phyloP scores from a whole-genome alignment of 495 filamentous ascomycete genomes.

The Daldinia childiae region DNA sequence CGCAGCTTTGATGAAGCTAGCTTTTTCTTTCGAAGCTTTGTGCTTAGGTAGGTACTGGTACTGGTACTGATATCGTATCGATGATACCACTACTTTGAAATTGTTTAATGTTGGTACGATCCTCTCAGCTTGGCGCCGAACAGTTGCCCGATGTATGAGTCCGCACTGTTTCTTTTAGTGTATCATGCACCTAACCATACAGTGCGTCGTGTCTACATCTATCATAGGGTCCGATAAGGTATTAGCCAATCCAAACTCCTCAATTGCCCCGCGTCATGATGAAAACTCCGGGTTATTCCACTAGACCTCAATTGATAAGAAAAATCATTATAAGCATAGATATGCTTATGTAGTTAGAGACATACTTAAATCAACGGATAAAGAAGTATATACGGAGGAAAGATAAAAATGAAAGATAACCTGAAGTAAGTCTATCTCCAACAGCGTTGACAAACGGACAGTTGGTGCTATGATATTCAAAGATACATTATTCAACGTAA shows the following conservation, averaged over 20 bases:
- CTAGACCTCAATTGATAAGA: constrained; percentile 37
- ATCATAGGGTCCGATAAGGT: constrained; percentile 13
- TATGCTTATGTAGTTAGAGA: background rate
- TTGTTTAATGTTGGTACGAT: constrained; percentile 41
- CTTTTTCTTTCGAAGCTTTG: constrained; percentile 21
- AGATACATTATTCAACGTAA: no score
- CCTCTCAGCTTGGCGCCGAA: constrained; percentile 33
- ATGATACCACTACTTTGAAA: constrained; percentile 36
- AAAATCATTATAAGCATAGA: constrained; percentile 26
- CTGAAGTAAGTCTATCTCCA: no score
- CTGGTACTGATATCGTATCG: constrained; percentile 23
- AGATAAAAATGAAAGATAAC: no score
- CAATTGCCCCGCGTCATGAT: constrained; percentile 36
- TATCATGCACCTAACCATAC: background rate
- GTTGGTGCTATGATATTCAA: no score
- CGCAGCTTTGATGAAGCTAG: constrained; percentile 24
- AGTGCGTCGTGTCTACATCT: constrained; percentile 5
- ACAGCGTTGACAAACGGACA: no score
- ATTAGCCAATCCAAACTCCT: constrained; percentile 19
- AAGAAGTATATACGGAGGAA: no score
- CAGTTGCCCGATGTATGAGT: constrained; percentile 23
- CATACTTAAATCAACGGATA: background rate
- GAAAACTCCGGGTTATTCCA: constrained; percentile 30
- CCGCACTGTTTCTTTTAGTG: constrained; percentile 22
- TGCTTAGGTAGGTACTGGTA: constrained; percentile 1